A percentile compares a stretch with the other conserved stretches of the same genome.
phyloP scores from a whole-genome alignment of 2,329 filamentous ascomycete species.

The Claviceps quebecensis region DNA sequence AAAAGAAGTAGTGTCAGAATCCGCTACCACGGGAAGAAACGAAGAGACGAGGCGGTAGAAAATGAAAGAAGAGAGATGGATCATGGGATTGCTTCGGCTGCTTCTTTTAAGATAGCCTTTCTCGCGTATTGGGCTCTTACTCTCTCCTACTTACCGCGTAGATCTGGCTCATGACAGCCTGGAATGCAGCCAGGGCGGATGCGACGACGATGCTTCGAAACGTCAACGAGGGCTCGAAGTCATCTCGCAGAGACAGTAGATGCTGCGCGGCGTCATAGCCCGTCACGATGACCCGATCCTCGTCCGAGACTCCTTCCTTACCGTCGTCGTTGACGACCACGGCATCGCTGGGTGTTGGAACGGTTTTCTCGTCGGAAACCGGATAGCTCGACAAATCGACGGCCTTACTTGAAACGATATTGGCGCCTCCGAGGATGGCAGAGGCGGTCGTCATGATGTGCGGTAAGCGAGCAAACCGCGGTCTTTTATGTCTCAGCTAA shows the following conservation, averaged over 20 bases:
- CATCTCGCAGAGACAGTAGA: slow-evolving; percentile 37
- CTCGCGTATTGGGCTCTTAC: no score
- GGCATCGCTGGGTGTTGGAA: not conserved
- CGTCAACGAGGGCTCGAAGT: slow-evolving; percentile 34
- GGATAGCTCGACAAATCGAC: not conserved
- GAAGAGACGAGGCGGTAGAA: no score
- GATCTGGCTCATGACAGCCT: slow-evolving; percentile 41
- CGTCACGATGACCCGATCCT: slow-evolving; percentile 34
- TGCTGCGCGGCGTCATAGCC: slow-evolving; percentile 35
- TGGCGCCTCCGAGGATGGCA: not conserved
- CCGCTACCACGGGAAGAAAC: no score
- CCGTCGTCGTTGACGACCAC: slow-evolving; percentile 2
- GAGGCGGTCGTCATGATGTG: not conserved
- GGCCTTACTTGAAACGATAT: not conserved
- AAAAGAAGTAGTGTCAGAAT: no score
- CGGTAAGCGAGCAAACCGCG: no score
- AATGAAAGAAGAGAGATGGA: no score
- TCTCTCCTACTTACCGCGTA: slow-evolving; percentile 25
- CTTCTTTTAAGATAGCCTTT: no score
- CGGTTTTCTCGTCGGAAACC: not conserved
- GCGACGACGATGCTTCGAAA: slow-evolving; percentile 39
- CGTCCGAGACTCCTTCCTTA: slow-evolving; percentile 18
- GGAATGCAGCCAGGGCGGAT: slow-evolving; percentile 34
- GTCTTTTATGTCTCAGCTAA: no score
- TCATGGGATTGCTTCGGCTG: no score